A percentile compares a stretch with the other conserved stretches of the same genome.
Conservation (phyloP, 441 rosid genomes). For the Brassica balearica region DNA sequence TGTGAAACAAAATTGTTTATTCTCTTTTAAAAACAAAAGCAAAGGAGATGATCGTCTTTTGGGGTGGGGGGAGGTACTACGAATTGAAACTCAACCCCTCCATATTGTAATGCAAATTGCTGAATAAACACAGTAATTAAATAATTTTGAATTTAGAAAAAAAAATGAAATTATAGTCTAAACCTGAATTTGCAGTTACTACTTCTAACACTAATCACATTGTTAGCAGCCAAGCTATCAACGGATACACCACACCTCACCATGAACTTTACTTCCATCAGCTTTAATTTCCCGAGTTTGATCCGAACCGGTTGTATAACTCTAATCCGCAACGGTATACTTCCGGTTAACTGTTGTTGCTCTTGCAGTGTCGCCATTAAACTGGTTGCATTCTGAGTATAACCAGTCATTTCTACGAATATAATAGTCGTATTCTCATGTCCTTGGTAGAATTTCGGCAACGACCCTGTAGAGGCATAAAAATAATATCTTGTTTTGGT, state of each 20-base stretch:
- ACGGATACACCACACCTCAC: slow-evolving; percentile 72
- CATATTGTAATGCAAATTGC: not conserved
- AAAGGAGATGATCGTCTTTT: not conserved
- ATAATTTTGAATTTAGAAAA: not conserved
- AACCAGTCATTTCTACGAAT: slow-evolving; percentile 60
- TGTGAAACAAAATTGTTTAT: slow-evolving; percentile 22
- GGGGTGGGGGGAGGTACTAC: not conserved
- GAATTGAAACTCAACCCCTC: slow-evolving; percentile 18
- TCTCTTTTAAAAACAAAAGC: too few species aligned
- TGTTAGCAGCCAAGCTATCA: slow-evolving; percentile 54
- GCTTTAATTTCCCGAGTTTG: slow-evolving; percentile 78
- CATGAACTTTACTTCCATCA: slow-evolving; percentile 63
- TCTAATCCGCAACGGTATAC: slow-evolving; percentile 65
- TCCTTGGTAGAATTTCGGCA: slow-evolving; percentile 95
- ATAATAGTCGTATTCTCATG: slow-evolving; percentile 81
- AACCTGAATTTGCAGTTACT: slow-evolving; percentile 77
- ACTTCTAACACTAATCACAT: slow-evolving; percentile 53
- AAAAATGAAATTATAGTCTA: slow-evolving; percentile 48
- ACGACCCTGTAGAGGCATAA: slow-evolving; percentile 50
- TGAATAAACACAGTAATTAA: not conserved
- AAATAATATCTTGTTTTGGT: too few species aligned
- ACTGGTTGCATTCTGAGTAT: slow-evolving; percentile 54
- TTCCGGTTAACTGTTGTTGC: slow-evolving; percentile 57
- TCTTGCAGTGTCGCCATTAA: slow-evolving; percentile 50
- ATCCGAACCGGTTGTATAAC: slow-evolving; percentile 85